Evolutionary conservation across 768 basidiomycete species (phyloP), one percentile per base, ranked within the genome.

Genomic region (Termitomyces sp.): DNA sequence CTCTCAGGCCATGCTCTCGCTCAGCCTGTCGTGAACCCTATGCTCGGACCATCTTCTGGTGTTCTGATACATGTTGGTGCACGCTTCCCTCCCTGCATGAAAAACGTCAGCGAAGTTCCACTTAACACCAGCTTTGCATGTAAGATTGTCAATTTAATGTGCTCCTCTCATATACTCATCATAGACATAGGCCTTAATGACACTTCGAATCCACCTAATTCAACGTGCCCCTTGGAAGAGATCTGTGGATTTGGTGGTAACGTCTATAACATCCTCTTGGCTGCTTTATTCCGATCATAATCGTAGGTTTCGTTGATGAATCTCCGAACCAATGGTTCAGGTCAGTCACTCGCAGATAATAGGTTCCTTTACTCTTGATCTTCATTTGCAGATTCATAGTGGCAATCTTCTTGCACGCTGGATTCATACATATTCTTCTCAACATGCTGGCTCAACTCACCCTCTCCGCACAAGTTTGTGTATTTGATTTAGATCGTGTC

Each of bases 11-110:
- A 30, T 26, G 32, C 16, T 38, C 52, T 47, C 24, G 33, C 4
- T 20, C 57, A 92, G 87, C 92, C 92, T 22, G 78, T 81, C 3
- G 82, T 94, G 53, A 96, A 95, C 65, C 86, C 86, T 4, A 92
- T 96, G 92, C 77, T 98, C 18, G 96, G 96, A 2, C 96, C 96
- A 3, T 88, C 91, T 0, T 82, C 80, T 49, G 86, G 86, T 47
- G 92, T 88, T 2, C 75, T 98, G 14, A 92, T 98, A 58, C 83
- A 88, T 64, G 74, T 92, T 52, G 95, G 95, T 3, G 94, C 96
- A 24, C 89, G 96, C 28, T 97, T 94, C 67, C 90, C 92, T 14
- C 90, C 94, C 0, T 96, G 94, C 64, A 95, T 95, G 90, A 94
- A 93, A 67, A 63, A 70, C 5, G 84, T 94, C 7, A 62, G 71